Evolutionary conservation across 768 basidiomycete species (phyloP), one percentile per base, ranked within the genome.

Genomic region (Glaciozyma martinii): DNA sequence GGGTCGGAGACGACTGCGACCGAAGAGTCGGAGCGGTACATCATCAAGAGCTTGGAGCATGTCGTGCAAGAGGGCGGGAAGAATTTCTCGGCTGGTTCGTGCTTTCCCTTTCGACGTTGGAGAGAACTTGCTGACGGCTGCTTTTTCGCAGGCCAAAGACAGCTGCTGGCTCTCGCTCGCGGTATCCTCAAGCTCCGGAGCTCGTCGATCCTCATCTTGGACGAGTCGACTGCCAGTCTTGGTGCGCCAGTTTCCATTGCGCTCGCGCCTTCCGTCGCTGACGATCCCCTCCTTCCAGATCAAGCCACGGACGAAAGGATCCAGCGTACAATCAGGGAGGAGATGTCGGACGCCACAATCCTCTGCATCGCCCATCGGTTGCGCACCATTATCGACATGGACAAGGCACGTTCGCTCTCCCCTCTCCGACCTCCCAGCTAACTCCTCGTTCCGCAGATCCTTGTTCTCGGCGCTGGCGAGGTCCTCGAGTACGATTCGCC

Each of bases 401-500:
- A 64, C 56, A 23, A 29, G 29, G n/a, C 40, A 29, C 37, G 43
- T 40, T 19, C 16, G 7, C 9, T n/a, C 13, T 15, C 55, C 5
- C 23, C 23, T n/a, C 32, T 7, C 23, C 9, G 5, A 40, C 6
- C n/a, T 13, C n/a, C 3, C 27, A 3, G 16, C 49, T 50, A 9
- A 50, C 49, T n/a, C 49, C n/a, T 25, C 13, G 27, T 25, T 50
- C 27, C 21, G 75, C 62, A 75, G 62, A 75, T 80, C 47, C 64
- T 80, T 23, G 79, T 80, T 0, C 74, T 81, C 12, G 85, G 84
- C 60, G 80, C 81, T 23, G 89, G 89, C 3, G 79, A 81, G 62
- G 80, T 92, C 52, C 75, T 84, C n/a, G 89, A 92, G 72, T 90
- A 84, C 74, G 90, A 86, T 62, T 78, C 82, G 13, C 89, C 90